Conservation (phyloP, 345 rosid genomes). For the Trapa bicornis region DNA sequence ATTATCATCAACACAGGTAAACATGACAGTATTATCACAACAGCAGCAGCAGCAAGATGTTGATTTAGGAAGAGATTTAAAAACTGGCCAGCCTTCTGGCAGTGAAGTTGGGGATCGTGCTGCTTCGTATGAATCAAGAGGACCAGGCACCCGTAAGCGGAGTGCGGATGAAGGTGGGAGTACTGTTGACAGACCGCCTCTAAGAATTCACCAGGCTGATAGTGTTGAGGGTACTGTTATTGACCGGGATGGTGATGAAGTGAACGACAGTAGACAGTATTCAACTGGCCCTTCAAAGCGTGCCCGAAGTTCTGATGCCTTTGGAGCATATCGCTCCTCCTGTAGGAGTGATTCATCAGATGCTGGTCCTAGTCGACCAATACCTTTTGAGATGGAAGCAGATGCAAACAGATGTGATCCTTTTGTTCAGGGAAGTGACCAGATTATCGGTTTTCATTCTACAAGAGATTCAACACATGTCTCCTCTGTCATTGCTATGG, state of each 20-base stretch:
- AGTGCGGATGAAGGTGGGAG: slow-evolving; percentile 90
- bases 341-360: slow-evolving; percentile 64
- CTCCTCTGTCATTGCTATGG: slow-evolving; percentile 99
- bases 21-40: slow-evolving; percentile 34
- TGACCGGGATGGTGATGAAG: slow-evolving; percentile 89
- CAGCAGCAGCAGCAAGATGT: slow-evolving; percentile 30
- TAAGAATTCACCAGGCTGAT: slow-evolving; percentile 66
- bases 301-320: slow-evolving; percentile 54
- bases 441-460: slow-evolving; percentile 34
- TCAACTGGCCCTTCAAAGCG: slow-evolving; percentile 94
- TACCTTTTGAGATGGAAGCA: slow-evolving; percentile 51
- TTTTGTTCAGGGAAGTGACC: slow-evolving; percentile 59
- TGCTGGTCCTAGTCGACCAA: slow-evolving; percentile 84
- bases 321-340: slow-evolving; percentile 46
- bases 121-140: slow-evolving; percentile 89
- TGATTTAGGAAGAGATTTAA: slow-evolving; percentile 72
- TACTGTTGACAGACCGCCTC: slow-evolving; percentile 62
- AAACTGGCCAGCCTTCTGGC: slow-evolving; percentile 83
- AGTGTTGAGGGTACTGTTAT: slow-evolving; percentile 85
- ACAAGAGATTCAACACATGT: slow-evolving; percentile 81
- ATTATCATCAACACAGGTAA: slow-evolving; percentile 41
- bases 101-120: slow-evolving; percentile 99
- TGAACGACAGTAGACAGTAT: slow-evolving; percentile 58
- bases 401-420: slow-evolving; percentile 52
- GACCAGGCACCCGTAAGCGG: slow-evolving; percentile 92